These are phyloP conservation scores for Tricholoma sp. DNA, from an alignment of 768 basidiomycete species.

Conservation along the genomic window DNA sequence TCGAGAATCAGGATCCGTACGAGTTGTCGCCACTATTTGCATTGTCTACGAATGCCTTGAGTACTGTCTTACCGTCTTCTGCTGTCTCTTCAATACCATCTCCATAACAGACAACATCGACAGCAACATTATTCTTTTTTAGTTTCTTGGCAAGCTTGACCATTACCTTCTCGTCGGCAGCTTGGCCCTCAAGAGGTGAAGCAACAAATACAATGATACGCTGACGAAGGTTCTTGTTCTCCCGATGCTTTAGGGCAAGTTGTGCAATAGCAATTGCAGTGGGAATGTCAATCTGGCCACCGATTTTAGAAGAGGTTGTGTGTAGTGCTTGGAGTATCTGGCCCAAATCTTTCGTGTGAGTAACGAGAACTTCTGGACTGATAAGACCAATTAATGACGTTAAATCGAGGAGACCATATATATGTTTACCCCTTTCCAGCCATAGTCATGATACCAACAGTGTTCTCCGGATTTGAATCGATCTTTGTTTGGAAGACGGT, in stretches of 20 bases:
- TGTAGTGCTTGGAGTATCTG: slow-evolving; percentile 84
- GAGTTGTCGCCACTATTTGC: slow-evolving; percentile 82
- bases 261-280: slow-evolving; percentile 93
- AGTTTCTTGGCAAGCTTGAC: slow-evolving; percentile 91
- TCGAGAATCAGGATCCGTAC: slow-evolving; percentile 38
- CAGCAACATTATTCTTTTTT: slow-evolving; percentile 98
- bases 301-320: slow-evolving; percentile 62
- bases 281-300: slow-evolving; percentile 79
- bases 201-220: slow-evolving; percentile 93
- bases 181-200: slow-evolving; percentile 72
- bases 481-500: slow-evolving; percentile 90
- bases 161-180: slow-evolving; percentile 74
- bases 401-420: background rate
- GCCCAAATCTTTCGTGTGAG: slow-evolving; percentile 92
- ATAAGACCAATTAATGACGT: background rate
- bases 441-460: slow-evolving; percentile 98
- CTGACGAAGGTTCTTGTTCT: slow-evolving; percentile 97
- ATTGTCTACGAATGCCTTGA: slow-evolving; percentile 80
- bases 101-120: slow-evolving; percentile 89
- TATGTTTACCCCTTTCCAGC: slow-evolving; percentile 83
- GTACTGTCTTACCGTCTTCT: slow-evolving; percentile 58
- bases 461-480: slow-evolving; percentile 95
- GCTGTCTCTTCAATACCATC: slow-evolving; percentile 73
- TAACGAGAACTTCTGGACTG: slow-evolving; percentile 94
- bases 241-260: slow-evolving; percentile 93